A percentile compares a stretch with the other conserved stretches of the same genome.
Evolutionary conservation across 495 filamentous ascomycete genomes (phyloP).

Genomic region (Aspergillus indologenus): DNA sequence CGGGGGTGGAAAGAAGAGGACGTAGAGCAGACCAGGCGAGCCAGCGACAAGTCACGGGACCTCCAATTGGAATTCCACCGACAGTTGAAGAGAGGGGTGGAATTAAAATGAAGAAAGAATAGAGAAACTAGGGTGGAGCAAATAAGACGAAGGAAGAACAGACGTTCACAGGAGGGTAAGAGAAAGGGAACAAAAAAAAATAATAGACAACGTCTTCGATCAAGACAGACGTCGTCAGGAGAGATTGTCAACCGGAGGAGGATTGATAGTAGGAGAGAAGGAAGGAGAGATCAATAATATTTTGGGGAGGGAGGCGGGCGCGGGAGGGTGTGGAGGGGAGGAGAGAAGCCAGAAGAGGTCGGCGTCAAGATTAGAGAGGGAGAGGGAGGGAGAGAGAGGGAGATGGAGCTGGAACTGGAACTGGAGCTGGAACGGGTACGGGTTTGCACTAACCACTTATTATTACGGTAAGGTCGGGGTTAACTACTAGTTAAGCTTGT

Average conservation of each 20-base stretch:
- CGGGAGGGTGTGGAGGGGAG: not conserved
- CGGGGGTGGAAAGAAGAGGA: conserved; percentile 9
- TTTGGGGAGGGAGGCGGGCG: not conserved
- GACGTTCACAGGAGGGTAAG: conserved; percentile 1
- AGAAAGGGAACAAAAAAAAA: conserved; percentile 1
- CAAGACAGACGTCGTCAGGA: not conserved
- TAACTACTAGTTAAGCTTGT: not conserved
- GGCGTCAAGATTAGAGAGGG: too few species aligned
- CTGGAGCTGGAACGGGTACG: not conserved
- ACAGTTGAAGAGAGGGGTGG: not conserved
- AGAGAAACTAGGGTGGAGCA: conserved; percentile 5
- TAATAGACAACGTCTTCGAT: not conserved
- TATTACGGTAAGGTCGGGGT: not conserved
- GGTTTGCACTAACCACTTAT: not conserved
- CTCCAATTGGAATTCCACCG: conserved; percentile 8
- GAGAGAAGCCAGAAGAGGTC: not conserved
- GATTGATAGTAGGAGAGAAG: not conserved
- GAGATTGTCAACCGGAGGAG: too few species aligned
- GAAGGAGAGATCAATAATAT: not conserved
- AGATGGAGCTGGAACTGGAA: not conserved
- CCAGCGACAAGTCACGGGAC: conserved; percentile 23
- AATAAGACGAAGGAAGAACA: too few species aligned
- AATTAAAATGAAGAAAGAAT: conserved; percentile 7
- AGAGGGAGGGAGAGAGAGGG: too few species aligned
- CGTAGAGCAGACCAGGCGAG: conserved; percentile 12